A percentile compares a stretch with the other conserved stretches of the same genome.
Evolutionary conservation across 2,329 filamentous ascomycete species (phyloP).

Genomic region (Hirsutella rhossiliensis): DNA sequence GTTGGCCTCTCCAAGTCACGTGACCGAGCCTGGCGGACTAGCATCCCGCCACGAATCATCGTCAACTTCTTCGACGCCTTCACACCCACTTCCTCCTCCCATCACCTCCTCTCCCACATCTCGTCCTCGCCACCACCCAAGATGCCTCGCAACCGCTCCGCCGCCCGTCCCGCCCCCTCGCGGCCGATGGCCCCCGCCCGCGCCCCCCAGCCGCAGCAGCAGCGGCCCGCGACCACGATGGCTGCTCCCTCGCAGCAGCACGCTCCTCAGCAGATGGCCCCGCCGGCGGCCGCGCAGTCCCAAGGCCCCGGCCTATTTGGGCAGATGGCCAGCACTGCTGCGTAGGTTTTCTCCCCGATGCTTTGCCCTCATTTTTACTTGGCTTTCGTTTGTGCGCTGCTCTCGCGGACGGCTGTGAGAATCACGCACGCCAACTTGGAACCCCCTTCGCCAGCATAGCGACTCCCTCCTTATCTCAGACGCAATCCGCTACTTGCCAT

Average conservation of each 20-base stretch:
- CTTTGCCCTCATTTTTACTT: no score
- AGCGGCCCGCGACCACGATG: slow-evolving; percentile 59
- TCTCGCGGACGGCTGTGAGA: not conserved
- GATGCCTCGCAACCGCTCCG: slow-evolving; percentile 71
- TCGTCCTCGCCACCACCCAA: not conserved
- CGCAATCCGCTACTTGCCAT: not conserved
- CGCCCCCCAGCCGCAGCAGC: slow-evolving; percentile 47
- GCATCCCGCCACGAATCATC: no score
- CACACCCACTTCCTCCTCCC: no score
- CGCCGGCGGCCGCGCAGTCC: slow-evolving; percentile 34
- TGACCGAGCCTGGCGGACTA: no score
- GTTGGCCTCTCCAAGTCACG: no score
- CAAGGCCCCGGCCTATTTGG: slow-evolving; percentile 80
- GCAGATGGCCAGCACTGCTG: slow-evolving; percentile 95
- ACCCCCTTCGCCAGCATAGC: no score
- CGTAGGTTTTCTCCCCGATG: slow-evolving; percentile 52
- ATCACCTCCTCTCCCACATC: no score
- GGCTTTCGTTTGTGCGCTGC: no score
- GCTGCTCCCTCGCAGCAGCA: slow-evolving; percentile 36
- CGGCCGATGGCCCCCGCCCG: slow-evolving; percentile 42
- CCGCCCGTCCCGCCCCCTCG: slow-evolving; percentile 45
- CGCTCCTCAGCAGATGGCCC: slow-evolving; percentile 36
- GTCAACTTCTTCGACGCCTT: no score
- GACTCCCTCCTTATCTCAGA: no score
- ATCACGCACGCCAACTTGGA: no score